Conservation (phyloP, 2,329 filamentous ascomycete species). For the Epichloe scottii region DNA sequence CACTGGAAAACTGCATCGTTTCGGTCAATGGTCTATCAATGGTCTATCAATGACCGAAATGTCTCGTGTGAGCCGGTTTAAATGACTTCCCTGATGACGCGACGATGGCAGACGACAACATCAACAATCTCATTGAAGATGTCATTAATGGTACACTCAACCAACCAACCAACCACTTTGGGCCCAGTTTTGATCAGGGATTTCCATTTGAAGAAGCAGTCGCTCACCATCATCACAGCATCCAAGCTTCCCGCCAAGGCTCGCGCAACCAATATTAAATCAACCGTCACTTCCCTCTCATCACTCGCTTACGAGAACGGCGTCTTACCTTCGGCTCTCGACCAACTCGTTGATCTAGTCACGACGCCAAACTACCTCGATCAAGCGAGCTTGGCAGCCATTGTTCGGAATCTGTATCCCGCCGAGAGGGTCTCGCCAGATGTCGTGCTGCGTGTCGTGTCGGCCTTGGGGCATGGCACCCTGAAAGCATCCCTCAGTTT, state of each 20-base stretch:
- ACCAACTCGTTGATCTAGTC: constrained; percentile 52
- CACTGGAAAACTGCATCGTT: not conserved
- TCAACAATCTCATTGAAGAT: constrained; percentile 24
- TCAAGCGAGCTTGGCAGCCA: constrained; percentile 55
- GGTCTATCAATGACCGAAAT: not conserved
- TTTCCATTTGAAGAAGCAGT: not conserved
- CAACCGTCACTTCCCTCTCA: constrained; percentile 49
- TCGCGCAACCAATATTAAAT: constrained; percentile 48
- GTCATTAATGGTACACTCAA: constrained; percentile 19
- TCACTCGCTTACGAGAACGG: constrained; percentile 56
- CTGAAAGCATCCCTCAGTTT: constrained; percentile 60
- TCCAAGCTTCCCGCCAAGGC: constrained; percentile 53
- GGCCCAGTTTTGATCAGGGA: not conserved
- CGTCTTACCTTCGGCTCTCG: constrained; percentile 46
- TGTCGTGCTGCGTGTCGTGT: constrained; percentile 53
- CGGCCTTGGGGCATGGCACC: constrained; percentile 64
- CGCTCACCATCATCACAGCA: constrained; percentile 24
- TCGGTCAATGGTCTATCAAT: not conserved
- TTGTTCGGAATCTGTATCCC: constrained; percentile 68
- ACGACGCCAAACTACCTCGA: constrained; percentile 58
- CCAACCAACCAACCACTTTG: not conserved
- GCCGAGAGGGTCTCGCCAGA: constrained; percentile 47
- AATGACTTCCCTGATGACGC: not conserved
- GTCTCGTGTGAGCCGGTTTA: not conserved
- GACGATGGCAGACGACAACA: constrained; percentile 18